Conservation (phyloP, 164 flowering plant genomes). For the Annona cherimola region DNA sequence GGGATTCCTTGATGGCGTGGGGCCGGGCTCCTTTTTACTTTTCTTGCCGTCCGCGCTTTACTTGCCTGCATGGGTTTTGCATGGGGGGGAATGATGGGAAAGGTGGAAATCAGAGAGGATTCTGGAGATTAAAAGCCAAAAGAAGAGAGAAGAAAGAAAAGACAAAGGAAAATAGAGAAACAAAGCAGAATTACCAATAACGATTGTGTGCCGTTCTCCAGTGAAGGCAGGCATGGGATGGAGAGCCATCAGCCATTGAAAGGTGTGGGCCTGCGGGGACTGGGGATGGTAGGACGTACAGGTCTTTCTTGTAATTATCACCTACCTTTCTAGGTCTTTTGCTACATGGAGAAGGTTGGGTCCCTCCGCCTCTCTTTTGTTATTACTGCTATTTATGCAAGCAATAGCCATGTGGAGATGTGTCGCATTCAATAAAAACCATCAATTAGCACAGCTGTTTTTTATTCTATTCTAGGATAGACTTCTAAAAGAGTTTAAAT, state of each 20-base stretch:
- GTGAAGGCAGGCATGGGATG: background rate
- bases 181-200: background rate
- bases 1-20: background rate
- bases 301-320: conserved; percentile 4
- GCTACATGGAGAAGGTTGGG: background rate
- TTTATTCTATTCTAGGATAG: background rate
- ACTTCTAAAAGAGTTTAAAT: background rate
- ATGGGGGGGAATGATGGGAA: conserved; percentile 25
- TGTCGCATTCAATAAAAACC: background rate
- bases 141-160: background rate
- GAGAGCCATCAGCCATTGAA: conserved; percentile 3
- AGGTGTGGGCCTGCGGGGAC: background rate
- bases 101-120: conserved; percentile 17
- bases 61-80: conserved; percentile 22
- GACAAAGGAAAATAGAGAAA: background rate
- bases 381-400: background rate
- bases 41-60: conserved; percentile 17
- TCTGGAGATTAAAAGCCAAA: background rate
- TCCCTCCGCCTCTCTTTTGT: background rate
- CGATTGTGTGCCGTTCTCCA: background rate
- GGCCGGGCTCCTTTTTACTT: background rate
- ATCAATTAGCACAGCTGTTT: background rate
- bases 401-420: background rate
- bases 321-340: background rate
- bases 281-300: no score